These are phyloP conservation scores for Wickerhamiella kurtzmanii DNA, from an alignment of 805 yeast species.

Conservation along the genomic window DNA sequence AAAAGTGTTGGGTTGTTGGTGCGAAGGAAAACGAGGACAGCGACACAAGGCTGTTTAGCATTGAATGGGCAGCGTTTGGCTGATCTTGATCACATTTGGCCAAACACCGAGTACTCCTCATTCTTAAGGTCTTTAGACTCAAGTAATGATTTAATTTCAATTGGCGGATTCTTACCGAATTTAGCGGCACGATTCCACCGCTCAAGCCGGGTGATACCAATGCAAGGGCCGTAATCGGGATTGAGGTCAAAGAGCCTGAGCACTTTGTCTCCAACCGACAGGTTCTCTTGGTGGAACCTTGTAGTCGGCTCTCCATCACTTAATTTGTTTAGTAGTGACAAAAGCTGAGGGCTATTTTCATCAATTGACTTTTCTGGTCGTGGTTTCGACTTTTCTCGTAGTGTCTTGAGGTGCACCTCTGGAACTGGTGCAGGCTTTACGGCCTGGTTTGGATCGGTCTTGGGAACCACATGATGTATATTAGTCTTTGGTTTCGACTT, in stretches of 20 bases:
- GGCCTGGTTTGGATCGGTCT: not conserved
- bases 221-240: slow-evolving; percentile 28
- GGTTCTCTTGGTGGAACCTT: slow-evolving; percentile 22
- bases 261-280: slow-evolving; percentile 22
- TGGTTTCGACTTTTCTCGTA: not conserved
- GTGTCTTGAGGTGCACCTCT: not conserved
- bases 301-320: slow-evolving; percentile 3
- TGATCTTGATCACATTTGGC: slow-evolving; percentile 21
- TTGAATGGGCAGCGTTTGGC: slow-evolving; percentile 98
- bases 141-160: slow-evolving; percentile 22
- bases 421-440: not conserved
- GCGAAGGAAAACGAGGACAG: slow-evolving; percentile 24
- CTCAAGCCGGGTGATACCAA: slow-evolving; percentile 27
- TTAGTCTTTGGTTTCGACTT: not conserved
- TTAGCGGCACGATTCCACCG: slow-evolving; percentile 29
- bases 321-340: slow-evolving; percentile 5
- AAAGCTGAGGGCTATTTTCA: not conserved
- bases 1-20: slow-evolving; percentile 59
- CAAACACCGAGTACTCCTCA: slow-evolving; percentile 14
- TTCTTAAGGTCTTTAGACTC: slow-evolving; percentile 10
- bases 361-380: not conserved
- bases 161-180: slow-evolving; percentile 28
- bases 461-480: too few relatives aligned
- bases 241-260: slow-evolving; percentile 26
- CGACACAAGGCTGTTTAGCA: slow-evolving; percentile 37